Percentiles rank a stretch among this genome's conserved stretches.
These are phyloP conservation scores for Picea abies DNA, from an alignment of 83 land plant species.

Conservation along the genomic window DNA sequence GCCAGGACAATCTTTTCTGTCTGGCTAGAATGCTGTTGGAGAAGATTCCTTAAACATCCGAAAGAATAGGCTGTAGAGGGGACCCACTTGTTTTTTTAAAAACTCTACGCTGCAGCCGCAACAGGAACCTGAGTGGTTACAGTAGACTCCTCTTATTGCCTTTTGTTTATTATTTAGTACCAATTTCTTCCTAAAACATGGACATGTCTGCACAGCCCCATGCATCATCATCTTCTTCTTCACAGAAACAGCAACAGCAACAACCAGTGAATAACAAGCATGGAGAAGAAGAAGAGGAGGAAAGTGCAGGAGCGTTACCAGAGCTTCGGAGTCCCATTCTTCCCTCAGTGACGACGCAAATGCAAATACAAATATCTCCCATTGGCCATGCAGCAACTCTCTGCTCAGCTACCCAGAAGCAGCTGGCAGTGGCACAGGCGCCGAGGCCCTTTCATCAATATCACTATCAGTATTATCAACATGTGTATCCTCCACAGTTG, in stretches of 20 bases:
- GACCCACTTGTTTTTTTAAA: constrained; percentile 11
- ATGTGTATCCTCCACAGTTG: not conserved
- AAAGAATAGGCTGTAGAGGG: not conserved
- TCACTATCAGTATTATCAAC: not conserved
- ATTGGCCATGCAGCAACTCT: not conserved
- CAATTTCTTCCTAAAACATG: not conserved
- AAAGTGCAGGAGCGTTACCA: not conserved
- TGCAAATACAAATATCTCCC: not conserved
- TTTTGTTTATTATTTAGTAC: not conserved
- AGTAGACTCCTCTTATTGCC: too few species aligned
- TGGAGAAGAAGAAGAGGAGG: not conserved
- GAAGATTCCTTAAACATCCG: constrained; percentile 13
- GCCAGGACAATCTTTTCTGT: too few species aligned
- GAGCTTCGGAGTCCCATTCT: not conserved
- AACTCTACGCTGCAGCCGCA: not conserved
- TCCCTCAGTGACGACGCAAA: not conserved
- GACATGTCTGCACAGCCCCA: constrained; percentile 4
- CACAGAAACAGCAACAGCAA: not conserved
- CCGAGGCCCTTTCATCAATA: not conserved
- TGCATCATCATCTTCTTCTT: not conserved
- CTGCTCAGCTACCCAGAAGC: not conserved
- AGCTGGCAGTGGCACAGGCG: not conserved
- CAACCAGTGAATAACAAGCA: not conserved
- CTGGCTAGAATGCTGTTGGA: not conserved
- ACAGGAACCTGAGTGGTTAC: not conserved